Percentiles rank a stretch among this genome's conserved stretches.
Evolutionary conservation across 1,284 basidiomycete species (phyloP).

Genomic region (Austroboletus rostrupii): DNA sequence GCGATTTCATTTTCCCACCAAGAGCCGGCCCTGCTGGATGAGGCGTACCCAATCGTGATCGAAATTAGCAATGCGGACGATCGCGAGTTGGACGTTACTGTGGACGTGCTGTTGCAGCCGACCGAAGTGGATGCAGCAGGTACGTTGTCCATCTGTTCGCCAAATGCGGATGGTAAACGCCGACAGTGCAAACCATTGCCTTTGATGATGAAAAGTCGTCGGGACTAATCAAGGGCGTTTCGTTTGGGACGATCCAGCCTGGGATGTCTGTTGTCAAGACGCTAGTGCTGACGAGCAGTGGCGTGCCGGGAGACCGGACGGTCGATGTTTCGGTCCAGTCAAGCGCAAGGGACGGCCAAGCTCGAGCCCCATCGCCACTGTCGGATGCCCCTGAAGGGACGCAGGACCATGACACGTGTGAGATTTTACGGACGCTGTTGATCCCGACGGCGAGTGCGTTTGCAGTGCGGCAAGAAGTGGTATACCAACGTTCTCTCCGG

Average conservation of each 20-base stretch:
- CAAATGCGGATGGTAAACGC: not conserved
- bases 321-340: constrained; percentile 78
- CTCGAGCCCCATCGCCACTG: not conserved
- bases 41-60: constrained; percentile 68
- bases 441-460: constrained; percentile 60
- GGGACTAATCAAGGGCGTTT: constrained; percentile 68
- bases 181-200: constrained; percentile 57
- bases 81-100: constrained; percentile 57
- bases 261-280: constrained; percentile 55
- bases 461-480: constrained; percentile 43
- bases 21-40: constrained; percentile 71
- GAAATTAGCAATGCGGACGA: constrained; percentile 67
- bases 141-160: constrained; percentile 32
- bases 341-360: constrained; percentile 20
- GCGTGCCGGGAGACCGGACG: constrained; percentile 59
- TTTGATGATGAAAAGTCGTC: constrained; percentile 61
- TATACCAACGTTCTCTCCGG: constrained; percentile 42
- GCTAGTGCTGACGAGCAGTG: constrained; percentile 54
- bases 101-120: constrained; percentile 77
- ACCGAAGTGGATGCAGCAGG: constrained; percentile 72
- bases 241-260: constrained; percentile 58
- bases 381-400: constrained; percentile 11
- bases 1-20: constrained; percentile 53
- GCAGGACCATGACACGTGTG: constrained; percentile 34
- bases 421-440: constrained; percentile 59